Base-by-base conservation (phyloP, 169 alveolate genomes). In the Fabrea salina region DNA sequence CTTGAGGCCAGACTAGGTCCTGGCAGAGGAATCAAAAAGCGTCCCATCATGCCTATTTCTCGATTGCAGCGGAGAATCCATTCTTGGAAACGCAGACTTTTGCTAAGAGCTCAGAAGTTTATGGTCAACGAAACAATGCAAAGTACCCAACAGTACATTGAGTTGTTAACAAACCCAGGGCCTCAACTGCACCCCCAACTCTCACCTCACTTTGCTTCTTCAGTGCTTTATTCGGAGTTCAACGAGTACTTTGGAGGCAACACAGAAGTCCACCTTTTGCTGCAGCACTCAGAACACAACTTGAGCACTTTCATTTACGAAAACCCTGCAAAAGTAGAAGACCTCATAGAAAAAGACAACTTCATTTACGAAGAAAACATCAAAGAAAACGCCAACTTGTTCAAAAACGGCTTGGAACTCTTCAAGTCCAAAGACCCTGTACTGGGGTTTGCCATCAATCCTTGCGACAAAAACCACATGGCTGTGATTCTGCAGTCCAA, bases 371-470 rank as follows among this genome's bases (percentile, higher is more conserved):
- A 64, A 13, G 75, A 64, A 64, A 64, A 13, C 5, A 5, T 64
- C 5, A 19, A 64, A 56, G 75, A 64, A 37, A 64, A 64, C 5
- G 75, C 37, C 2, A 49, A 47, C 22, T 44, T 70, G n/a, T 70
- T 70, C 27, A 41, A 44, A 27, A 35, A 35, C 2, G 79, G 79
- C 16, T 13, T 70, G 22, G 79, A 70, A 35, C 5, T 70, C 13
- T 70, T 44, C 27, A 70, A 35, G 64, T 13, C 44, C 30, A 70
- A 70, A 27, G 64, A 70, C 6, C 64, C 59, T n/a, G 66, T 70
- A 44, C 13, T 44, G 4, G 59, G 66, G 25, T 70, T 70, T 49
- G 8, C 66, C 37, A 27, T 70, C 5, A 49, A 70, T 70, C 13
- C 41, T 16, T 16, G 50, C n/a, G 66, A 70, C 6, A 70, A 70